Conservation (phyloP, 169 alveolate species). For the Cyclospora cayetanensis region DNA sequence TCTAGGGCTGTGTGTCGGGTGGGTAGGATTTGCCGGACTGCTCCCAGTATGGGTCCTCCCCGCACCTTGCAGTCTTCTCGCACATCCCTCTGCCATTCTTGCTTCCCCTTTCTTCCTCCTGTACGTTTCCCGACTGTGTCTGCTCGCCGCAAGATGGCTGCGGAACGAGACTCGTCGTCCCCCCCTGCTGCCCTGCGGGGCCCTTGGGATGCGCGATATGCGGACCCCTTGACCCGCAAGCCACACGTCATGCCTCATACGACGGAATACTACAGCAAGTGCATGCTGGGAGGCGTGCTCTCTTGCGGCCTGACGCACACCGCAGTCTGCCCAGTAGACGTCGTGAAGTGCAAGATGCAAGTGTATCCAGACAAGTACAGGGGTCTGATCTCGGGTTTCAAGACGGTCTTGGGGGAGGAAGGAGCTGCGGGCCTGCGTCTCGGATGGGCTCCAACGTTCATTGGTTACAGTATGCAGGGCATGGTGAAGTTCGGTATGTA, state of each 20-base stretch:
- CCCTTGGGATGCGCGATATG: conserved; percentile 65
- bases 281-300: conserved; percentile 97
- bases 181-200: background rate
- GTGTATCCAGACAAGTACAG: conserved; percentile 90
- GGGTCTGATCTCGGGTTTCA: conserved; percentile 84
- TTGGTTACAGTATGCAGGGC: conserved; percentile 98
- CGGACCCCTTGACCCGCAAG: conserved; percentile 55
- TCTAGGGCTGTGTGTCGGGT: too few relatives aligned
- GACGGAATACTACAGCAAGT: conserved; percentile 89
- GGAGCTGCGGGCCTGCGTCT: conserved; percentile 92
- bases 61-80: too few relatives aligned
- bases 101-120: too few relatives aligned
- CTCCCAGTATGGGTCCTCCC: too few relatives aligned
- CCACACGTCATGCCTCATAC: conserved; percentile 73
- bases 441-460: conserved; percentile 98
- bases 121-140: background rate
- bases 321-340: conserved; percentile 95
- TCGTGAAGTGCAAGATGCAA: conserved; percentile 96
- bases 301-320: conserved; percentile 98
- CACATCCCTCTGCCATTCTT: too few relatives aligned
- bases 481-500: conserved; percentile 97
- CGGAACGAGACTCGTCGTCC: background rate
- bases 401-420: conserved; percentile 86
- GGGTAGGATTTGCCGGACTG: too few relatives aligned
- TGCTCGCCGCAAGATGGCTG: background rate